Base-by-base conservation (phyloP, 768 basidiomycete genomes). In the Rhodotorula graminis region DNA sequence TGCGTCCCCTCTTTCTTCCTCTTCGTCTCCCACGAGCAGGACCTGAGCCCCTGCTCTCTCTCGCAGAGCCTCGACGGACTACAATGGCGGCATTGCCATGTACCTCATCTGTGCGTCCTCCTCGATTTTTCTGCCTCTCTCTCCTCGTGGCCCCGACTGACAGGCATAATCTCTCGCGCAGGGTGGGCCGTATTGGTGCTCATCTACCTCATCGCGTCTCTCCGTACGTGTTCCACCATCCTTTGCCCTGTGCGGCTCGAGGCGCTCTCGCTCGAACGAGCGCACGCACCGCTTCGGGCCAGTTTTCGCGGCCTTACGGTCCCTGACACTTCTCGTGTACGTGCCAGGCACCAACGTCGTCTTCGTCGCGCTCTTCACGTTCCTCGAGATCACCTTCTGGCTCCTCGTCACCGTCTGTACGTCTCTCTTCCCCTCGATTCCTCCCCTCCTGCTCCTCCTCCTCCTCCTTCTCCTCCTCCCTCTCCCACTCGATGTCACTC, bases 41-140 rank as follows among this genome's bases (percentile, higher is more conserved):
- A 27, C 46, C 50, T 61, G 58, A 21, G 27, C 14, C 25, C 2
- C n/a, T 1, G 9, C 23, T 10, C 14, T 33, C 29, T 1, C 31
- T 0, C 46, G 14, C 58, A 64, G 67, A 1, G 60, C 67, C 4
- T 60, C 74, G 0, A 47, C 65, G 16, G 72, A 76, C 16, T 78
- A 77, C 63, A 74, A 71, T 49, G 74, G 75, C 33, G 79, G 77
- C 16, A 63, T 79, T 44, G 72, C 70, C 2, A 23, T 73, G 33
- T 79, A 75, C 70, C 65, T 79, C 12, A 49, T 68, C 23, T 77
- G 65, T 58, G 27, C 23, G 65, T 47, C 10, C 12, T 14, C 19
- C 49, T 49, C 9, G 23, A 49, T 3, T 23, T 23, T 4, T 19
- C 23, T 49, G 3, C 11, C 50, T 21, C 16, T 23, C 21, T 27